Conservation (phyloP, 2,329 filamentous ascomycete genomes). For the Colletotrichum sp. region DNA sequence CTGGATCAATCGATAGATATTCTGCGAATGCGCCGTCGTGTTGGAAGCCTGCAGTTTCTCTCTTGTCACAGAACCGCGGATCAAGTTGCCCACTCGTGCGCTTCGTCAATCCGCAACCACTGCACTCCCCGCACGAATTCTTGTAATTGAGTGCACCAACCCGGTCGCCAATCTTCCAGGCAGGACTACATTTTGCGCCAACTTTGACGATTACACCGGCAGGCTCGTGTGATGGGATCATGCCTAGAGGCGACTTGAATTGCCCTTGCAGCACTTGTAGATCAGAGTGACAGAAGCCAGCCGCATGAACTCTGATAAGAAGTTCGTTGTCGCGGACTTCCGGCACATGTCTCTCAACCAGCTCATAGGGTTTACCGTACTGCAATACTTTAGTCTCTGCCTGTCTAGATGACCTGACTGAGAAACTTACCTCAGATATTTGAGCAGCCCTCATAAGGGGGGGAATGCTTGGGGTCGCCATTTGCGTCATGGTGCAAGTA, state of each 20-base stretch:
- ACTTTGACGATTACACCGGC: conserved; percentile 34
- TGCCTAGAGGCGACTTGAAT: conserved; percentile 29
- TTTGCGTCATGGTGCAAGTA: not conserved
- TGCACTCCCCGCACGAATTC: conserved; percentile 31
- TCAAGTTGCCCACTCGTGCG: conserved; percentile 24
- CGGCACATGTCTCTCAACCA: conserved; percentile 25
- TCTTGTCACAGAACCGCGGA: conserved; percentile 33
- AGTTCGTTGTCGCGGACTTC: conserved; percentile 29
- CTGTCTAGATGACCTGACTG: too few relatives aligned
- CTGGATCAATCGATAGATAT: conserved; percentile 34
- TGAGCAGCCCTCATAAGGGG: conserved; percentile 23
- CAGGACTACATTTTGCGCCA: conserved; percentile 25
- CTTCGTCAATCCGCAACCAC: conserved; percentile 28
- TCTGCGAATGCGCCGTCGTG: conserved; percentile 39
- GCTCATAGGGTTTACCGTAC: conserved; percentile 33
- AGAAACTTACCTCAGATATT: conserved; percentile 4
- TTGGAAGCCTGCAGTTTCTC: conserved; percentile 37
- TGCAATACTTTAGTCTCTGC: not conserved
- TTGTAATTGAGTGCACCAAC: conserved; percentile 41
- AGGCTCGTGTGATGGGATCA: conserved; percentile 40
- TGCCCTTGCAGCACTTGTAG: conserved; percentile 38
- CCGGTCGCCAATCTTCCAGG: conserved; percentile 35
- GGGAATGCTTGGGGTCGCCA: not conserved
- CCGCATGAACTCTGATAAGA: conserved; percentile 35
- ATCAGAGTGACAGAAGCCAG: conserved; percentile 42